Evolutionary conservation across 2,329 filamentous ascomycete genomes (phyloP).

Genomic region (Epichloe sibirici): DNA sequence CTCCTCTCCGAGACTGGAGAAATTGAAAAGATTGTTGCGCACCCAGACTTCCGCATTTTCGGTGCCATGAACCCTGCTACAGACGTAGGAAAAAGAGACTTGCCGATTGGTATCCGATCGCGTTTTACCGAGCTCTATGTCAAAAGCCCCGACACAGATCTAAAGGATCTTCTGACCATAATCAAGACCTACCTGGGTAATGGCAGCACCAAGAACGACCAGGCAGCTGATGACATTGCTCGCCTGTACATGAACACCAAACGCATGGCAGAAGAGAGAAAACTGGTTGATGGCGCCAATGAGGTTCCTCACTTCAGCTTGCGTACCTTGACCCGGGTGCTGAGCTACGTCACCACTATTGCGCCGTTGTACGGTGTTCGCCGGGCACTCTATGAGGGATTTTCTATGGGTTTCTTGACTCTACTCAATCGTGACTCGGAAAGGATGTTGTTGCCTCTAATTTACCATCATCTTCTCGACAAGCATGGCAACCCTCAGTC

Average conservation of each 20-base stretch:
- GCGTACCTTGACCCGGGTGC: slow-evolving; percentile 77
- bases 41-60: slow-evolving; percentile 90
- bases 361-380: slow-evolving; percentile 73
- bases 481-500: slow-evolving; percentile 54
- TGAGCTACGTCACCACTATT: slow-evolving; percentile 81
- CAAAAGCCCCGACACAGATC: slow-evolving; percentile 73
- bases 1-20: slow-evolving; percentile 88
- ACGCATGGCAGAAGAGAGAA: slow-evolving; percentile 64
- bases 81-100: slow-evolving; percentile 89
- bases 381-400: slow-evolving; percentile 83
- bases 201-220: slow-evolving; percentile 57
- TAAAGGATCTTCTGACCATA: slow-evolving; percentile 77
- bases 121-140: slow-evolving; percentile 96
- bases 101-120: slow-evolving; percentile 78
- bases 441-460: slow-evolving; percentile 61
- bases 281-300: slow-evolving; percentile 79
- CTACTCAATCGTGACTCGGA: slow-evolving; percentile 76
- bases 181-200: slow-evolving; percentile 78
- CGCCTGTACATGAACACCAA: slow-evolving; percentile 84
- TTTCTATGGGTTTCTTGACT: slow-evolving; percentile 95
- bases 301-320: slow-evolving; percentile 96
- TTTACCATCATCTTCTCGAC: slow-evolving; percentile 68
- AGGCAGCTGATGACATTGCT: slow-evolving; percentile 69
- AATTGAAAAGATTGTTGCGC: slow-evolving; percentile 77
- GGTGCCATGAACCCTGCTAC: slow-evolving; percentile 99